These are phyloP conservation scores for Tylopilus sp. DNA, from an alignment of 768 basidiomycete species.

Conservation along the genomic window DNA sequence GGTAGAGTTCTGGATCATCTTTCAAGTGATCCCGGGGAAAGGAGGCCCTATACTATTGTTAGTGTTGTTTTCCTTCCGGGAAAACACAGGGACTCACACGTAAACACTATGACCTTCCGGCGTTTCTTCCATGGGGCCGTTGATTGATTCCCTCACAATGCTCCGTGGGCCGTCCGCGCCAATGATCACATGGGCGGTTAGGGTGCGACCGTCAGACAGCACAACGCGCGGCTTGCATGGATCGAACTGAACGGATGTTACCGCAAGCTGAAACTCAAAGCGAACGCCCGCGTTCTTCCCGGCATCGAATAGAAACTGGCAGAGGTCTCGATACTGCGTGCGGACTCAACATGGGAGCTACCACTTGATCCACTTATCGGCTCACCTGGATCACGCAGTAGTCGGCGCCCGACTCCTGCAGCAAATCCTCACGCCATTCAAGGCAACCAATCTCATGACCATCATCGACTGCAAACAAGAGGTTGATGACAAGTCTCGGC, in stretches of 20 bases:
- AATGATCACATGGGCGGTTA: conserved; percentile 53
- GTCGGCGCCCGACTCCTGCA: conserved; percentile 51
- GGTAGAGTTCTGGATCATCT: conserved; percentile 42
- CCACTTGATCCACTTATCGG: not conserved
- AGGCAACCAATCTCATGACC: conserved; percentile 45
- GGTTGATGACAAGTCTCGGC: too few species aligned
- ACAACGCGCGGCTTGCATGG: conserved; percentile 28
- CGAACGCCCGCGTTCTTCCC: conserved; percentile 47
- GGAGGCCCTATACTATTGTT: conserved; percentile 32
- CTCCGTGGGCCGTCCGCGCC: conserved; percentile 62
- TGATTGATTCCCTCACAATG: conserved; percentile 35
- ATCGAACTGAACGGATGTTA: conserved; percentile 33
- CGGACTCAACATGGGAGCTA: not conserved
- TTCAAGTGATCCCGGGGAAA: conserved; percentile 41
- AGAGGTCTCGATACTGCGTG: conserved; percentile 51
- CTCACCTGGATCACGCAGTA: conserved; percentile 51
- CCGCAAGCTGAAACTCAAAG: conserved; percentile 44
- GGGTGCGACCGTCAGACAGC: conserved; percentile 41
- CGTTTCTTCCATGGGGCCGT: conserved; percentile 28
- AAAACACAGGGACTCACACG: conserved; percentile 34
- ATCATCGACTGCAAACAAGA: conserved; percentile 35
- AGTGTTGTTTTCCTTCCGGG: not conserved
- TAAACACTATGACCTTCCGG: conserved; percentile 40
- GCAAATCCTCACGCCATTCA: conserved; percentile 46
- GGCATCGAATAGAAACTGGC: conserved; percentile 45